Evolutionary conservation across 345 rosid species (phyloP).

Genomic region (Ricinus communis): DNA sequence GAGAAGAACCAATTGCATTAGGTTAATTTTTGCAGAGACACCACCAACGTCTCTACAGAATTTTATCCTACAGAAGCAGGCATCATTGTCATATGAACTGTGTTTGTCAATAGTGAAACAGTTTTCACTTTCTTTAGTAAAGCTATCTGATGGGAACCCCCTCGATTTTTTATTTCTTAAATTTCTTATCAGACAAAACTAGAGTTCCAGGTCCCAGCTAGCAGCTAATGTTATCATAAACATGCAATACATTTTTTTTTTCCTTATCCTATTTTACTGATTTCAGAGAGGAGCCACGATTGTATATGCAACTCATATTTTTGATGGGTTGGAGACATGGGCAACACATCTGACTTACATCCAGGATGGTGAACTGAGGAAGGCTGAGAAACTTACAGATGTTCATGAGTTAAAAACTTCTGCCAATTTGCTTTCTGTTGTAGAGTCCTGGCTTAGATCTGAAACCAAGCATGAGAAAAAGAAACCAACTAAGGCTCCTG

Average conservation of each 20-base stretch:
- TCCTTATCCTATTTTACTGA: neutral
- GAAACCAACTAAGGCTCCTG: constrained; percentile 33
- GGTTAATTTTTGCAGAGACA: neutral
- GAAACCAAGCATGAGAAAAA: constrained; percentile 66
- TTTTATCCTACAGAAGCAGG: neutral
- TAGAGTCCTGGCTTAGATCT: constrained; percentile 80
- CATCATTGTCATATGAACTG: constrained; percentile 2
- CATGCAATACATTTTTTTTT: no score
- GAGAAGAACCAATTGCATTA: neutral
- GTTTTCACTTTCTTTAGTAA: neutral
- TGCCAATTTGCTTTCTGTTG: constrained; percentile 73
- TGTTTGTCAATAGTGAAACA: neutral
- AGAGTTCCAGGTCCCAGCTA: no score
- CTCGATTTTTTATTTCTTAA: neutral
- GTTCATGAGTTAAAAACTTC: constrained; percentile 60
- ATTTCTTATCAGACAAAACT: neutral
- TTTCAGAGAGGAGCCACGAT: constrained; percentile 83
- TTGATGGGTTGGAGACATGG: constrained; percentile 91
- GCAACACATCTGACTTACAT: constrained; percentile 84
- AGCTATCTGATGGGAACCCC: neutral
- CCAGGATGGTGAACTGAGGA: constrained; percentile 75
- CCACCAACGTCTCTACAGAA: neutral
- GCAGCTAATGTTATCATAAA: neutral
- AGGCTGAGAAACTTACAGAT: constrained; percentile 52
- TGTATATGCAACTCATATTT: constrained; percentile 88